These are phyloP conservation scores for Cornus kousa DNA, from an alignment of 148 eudicot species.

Conservation along the genomic window DNA sequence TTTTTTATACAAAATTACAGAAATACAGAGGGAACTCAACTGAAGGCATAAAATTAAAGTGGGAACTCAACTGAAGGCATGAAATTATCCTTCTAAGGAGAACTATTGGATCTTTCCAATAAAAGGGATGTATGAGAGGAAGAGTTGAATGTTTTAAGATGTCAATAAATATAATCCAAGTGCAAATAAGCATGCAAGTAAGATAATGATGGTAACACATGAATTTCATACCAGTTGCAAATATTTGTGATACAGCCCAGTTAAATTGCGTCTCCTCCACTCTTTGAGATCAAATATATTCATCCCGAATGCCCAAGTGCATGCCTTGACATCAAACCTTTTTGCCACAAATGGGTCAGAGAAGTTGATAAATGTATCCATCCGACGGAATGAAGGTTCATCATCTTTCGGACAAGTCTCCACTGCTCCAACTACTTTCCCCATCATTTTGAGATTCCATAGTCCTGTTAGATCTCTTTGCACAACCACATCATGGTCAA, in stretches of 20 bases:
- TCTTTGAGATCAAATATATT: conserved; percentile 77
- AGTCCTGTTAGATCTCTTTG: conserved; percentile 73
- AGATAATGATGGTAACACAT: not conserved
- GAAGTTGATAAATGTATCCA: conserved; percentile 77
- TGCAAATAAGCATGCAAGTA: not conserved
- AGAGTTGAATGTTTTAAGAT: not conserved
- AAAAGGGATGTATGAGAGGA: not conserved
- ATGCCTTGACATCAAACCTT: conserved; percentile 56
- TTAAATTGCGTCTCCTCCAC: conserved; percentile 76
- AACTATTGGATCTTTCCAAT: not conserved
- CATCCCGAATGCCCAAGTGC: conserved; percentile 99
- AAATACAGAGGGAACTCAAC: too few relatives aligned
- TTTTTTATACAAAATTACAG: too few relatives aligned
- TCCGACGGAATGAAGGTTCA: conserved; percentile 56
- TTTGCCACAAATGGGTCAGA: conserved; percentile 66
- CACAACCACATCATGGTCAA: conserved; percentile 96
- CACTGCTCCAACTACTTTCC: conserved; percentile 88
- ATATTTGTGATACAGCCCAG: conserved; percentile 60
- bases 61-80: not conserved
- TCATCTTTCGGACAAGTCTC: conserved; percentile 71
- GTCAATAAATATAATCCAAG: not conserved
- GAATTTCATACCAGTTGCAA: conserved; percentile 51
- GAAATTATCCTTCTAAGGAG: not conserved
- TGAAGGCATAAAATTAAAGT: too few relatives aligned
- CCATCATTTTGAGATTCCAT: conserved; percentile 68